Percentiles rank a stretch among this genome's conserved stretches.
These are phyloP conservation scores for Lactarius deliciosus DNA, from an alignment of 768 basidiomycete species.

Conservation along the genomic window DNA sequence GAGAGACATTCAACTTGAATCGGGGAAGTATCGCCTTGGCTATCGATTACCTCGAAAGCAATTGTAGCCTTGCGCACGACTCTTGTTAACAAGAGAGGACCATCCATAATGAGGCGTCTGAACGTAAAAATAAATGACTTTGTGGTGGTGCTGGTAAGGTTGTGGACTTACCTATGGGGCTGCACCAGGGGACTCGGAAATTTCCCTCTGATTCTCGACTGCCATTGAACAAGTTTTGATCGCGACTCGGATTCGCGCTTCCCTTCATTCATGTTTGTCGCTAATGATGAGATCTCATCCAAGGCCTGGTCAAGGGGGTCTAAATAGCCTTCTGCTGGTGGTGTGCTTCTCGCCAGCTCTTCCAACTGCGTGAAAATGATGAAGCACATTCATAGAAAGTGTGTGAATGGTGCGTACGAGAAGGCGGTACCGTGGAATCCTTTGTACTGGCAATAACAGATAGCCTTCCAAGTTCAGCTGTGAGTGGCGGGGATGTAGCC, in stretches of 20 bases:
- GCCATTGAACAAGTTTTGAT: slow-evolving; percentile 88
- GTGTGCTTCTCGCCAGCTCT: slow-evolving; percentile 80
- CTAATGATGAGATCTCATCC: slow-evolving; percentile 82
- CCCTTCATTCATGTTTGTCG: slow-evolving; percentile 97
- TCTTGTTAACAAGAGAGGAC: slow-evolving; percentile 78
- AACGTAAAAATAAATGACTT: slow-evolving; percentile 14
- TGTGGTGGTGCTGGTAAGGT: neutral
- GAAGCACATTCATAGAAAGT: neutral
- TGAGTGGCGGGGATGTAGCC: slow-evolving; percentile 84
- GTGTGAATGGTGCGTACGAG: slow-evolving; percentile 56
- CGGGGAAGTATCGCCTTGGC: slow-evolving; percentile 72
- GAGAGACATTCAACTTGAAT: slow-evolving; percentile 90
- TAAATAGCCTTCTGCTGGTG: slow-evolving; percentile 70
- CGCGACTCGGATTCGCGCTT: slow-evolving; percentile 95
- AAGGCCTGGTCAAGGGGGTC: slow-evolving; percentile 85
- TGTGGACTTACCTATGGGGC: slow-evolving; percentile 75
- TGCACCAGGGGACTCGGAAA: slow-evolving; percentile 98
- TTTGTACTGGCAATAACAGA: slow-evolving; percentile 90
- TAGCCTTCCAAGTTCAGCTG: slow-evolving; percentile 95
- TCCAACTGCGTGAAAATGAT: slow-evolving; percentile 56
- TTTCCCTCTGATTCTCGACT: slow-evolving; percentile 81
- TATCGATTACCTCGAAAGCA: slow-evolving; percentile 75
- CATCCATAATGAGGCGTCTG: slow-evolving; percentile 93
- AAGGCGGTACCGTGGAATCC: slow-evolving; percentile 94
- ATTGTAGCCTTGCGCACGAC: slow-evolving; percentile 84